Base-by-base conservation (phyloP, 1,284 basidiomycete genomes). In the Melanopsichium pennsylvanicum region DNA sequence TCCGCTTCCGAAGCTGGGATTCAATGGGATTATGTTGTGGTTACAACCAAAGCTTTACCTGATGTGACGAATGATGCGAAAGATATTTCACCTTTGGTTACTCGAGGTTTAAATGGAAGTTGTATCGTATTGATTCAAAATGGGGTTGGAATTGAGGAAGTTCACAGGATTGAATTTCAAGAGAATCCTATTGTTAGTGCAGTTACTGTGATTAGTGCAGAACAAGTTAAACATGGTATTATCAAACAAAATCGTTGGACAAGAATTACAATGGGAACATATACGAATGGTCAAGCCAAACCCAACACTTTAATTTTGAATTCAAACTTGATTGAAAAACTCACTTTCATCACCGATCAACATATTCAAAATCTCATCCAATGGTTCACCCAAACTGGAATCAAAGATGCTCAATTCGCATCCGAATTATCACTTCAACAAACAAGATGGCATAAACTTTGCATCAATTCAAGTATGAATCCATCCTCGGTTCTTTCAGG, bases 381-480 rank as follows among this genome's bases (percentile, higher is more conserved):
- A 10, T 54, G 83, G 42, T 71, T 83, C 13, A 71, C 70, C 16
- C 64, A 26, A 4, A 83, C 81, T 6, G 81, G 81, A 8, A 80
- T 84, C 50, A 77, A 74, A 36, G 83, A 84, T 63, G 82, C 82
- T 6, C 82, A 83, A 62, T 68, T 62, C n/a, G 72, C 81, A 54
- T 61, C 74, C 18, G 82, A 83, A 45, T 58, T 70, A 21, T 79
- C 73, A 12, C 67, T 84, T 16, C 83, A 84, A 67, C 74, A 83
- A 35, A 80, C 84, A 4, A 75, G 83, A 6, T 84, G 83, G 83
- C 83, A 84, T 72, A 84, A 84, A 66, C 71, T 81, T 18, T 80
- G 79, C 75, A 82, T 83, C 72, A 84, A 83, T 64, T 79, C 81
- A 4, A 71, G 79, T 9, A 82, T 84, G 80, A 84, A 84, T 63